phyloP scores from a whole-genome alignment of 2,329 filamentous ascomycete species.

The Cladosporium sp. region DNA sequence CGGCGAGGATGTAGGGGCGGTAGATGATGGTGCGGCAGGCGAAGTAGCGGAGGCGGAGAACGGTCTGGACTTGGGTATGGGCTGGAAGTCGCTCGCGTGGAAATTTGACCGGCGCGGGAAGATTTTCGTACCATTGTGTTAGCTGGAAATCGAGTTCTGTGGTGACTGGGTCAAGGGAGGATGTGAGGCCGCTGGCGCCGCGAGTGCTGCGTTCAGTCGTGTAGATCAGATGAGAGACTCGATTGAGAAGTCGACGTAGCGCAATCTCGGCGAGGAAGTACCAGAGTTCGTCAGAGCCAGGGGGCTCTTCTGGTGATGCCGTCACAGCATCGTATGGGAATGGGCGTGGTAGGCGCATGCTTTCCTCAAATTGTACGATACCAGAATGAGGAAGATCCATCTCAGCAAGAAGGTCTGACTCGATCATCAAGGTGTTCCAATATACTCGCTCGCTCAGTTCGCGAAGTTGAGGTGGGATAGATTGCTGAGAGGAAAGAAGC shows the following conservation, averaged over 20 bases:
- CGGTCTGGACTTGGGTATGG: constrained; percentile 72
- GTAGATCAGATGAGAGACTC: constrained; percentile 30
- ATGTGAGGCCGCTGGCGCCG: constrained; percentile 66
- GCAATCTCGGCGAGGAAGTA: constrained; percentile 84
- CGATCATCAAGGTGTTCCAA: constrained; percentile 78
- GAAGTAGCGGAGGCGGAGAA: constrained; percentile 74
- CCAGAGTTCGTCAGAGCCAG: constrained; percentile 73
- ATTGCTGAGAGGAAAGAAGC: constrained; percentile 67
- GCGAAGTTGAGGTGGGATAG: constrained; percentile 65
- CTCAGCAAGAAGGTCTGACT: constrained; percentile 73
- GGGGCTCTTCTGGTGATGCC: constrained; percentile 34
- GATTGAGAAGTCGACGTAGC: constrained; percentile 62
- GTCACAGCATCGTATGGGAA: constrained; percentile 66
- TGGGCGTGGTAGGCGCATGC: constrained; percentile 70
- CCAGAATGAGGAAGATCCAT: constrained; percentile 78
- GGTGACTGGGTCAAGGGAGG: constrained; percentile 71
- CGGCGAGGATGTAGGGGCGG: constrained; percentile 75
- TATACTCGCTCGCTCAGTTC: constrained; percentile 75
- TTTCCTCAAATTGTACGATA: constrained; percentile 77
- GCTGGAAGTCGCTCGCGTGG: constrained; percentile 65
- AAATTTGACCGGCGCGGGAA: constrained; percentile 72
- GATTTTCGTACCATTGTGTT: constrained; percentile 77
- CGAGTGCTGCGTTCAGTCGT: constrained; percentile 48
- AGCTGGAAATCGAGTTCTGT: constrained; percentile 78
- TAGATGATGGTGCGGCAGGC: constrained; percentile 85